Evolutionary conservation across 1,284 basidiomycete genomes (phyloP).

Genomic region (Butyriboletus appendiculatus): DNA sequence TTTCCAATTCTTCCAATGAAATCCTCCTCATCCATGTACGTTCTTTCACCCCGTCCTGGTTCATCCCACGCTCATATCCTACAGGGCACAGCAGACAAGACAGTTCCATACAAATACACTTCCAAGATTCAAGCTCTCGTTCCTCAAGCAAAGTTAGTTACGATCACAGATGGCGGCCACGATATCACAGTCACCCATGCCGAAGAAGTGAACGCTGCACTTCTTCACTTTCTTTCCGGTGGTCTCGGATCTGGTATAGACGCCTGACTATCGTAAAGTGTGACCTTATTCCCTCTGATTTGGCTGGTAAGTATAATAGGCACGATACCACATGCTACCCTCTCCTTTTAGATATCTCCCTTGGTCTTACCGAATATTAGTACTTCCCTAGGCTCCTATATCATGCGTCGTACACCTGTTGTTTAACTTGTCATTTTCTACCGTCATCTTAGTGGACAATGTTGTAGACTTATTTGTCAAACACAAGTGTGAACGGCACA

Average conservation of each 20-base stretch:
- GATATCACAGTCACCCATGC: constrained; percentile 64
- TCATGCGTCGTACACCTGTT: constrained; percentile 6
- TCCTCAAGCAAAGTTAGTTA: constrained; percentile 54
- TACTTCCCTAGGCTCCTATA: not conserved
- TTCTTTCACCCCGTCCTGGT: constrained; percentile 3
- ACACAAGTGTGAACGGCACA: not conserved
- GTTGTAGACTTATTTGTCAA: constrained; percentile 9
- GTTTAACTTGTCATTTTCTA: constrained; percentile 6
- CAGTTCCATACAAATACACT: constrained; percentile 64
- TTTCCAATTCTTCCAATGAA: constrained; percentile 47
- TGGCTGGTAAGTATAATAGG: constrained; percentile 1
- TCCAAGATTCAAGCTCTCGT: constrained; percentile 53
- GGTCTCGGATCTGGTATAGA: not conserved
- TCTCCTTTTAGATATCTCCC: constrained; percentile 3
- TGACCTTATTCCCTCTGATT: not conserved
- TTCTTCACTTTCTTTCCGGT: constrained; percentile 42
- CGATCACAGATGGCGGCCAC: constrained; percentile 60
- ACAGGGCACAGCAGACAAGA: constrained; percentile 67
- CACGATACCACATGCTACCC: constrained; percentile 11
- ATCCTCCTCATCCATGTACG: constrained; percentile 67
- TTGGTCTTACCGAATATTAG: not conserved
- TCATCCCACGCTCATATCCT: not conserved
- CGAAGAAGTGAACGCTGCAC: constrained; percentile 41
- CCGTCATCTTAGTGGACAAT: constrained; percentile 2
- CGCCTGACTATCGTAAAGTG: not conserved